Base-by-base conservation (phyloP, 2,329 filamentous ascomycete genomes). In the Coleophoma crateriformis region DNA sequence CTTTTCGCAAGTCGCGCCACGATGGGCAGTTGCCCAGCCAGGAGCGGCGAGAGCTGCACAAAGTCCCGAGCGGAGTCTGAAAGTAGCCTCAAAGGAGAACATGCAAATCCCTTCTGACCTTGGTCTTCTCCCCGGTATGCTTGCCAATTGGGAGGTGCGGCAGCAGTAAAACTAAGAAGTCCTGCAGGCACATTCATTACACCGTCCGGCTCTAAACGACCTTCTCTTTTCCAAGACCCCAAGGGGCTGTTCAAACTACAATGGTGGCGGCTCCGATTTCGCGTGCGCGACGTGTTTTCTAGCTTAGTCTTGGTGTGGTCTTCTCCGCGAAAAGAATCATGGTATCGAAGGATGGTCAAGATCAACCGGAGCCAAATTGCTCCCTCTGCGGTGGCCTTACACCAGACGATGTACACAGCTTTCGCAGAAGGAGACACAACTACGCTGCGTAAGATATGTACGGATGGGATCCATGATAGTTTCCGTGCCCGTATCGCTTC, bases 381-480 rank as follows among this genome's bases (percentile, higher is more conserved):
- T 8, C 74, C 79, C 2, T 73, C 74, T 1, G 84, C 82, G 33
- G 75, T 78, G 58, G 73, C 71, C 17, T 69, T 87, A 60, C 83
- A 88, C 65, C 68, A 70, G 47, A 68, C 78, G 55, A 79, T 88
- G 73, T 80, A 82, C 58, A 72, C 75, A 50, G 78, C 78, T 4
- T 76, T 86, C 45, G 84, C 85, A 7, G 66, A 67, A 2, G 81
- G 79, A 51, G 78, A 86, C 67, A 68, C 70, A 55, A 56, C 61
- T 2, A 68, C 72, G 5, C 68, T 87, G 22, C 66, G 72, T 42
- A 64, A 66, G 27, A 66, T 85, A 43, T 87, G 84, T 68, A 67
- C 75, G 19, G 66, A 71, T 33, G 72, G 74, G 20, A 71, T 87
- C 41, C 71, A 69, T 54, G 63, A 70, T 41, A 72, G 72, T 45